A percentile compares a stretch with the other conserved stretches of the same genome.
phyloP scores from a whole-genome alignment of 768 basidiomycete species.

The Suillus sp. region DNA sequence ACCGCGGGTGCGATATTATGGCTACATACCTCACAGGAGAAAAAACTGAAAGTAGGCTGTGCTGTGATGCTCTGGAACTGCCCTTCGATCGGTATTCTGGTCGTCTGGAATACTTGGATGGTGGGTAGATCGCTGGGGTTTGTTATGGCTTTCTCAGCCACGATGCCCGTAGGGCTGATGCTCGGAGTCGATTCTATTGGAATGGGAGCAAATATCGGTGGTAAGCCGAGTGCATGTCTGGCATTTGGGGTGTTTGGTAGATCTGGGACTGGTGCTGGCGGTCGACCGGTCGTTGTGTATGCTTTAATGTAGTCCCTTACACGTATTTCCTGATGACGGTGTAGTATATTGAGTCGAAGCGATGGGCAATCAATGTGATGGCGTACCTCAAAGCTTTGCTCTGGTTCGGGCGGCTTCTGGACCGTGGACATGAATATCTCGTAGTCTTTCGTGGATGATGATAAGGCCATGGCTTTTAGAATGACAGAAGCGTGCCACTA shows the following conservation, averaged over 20 bases:
- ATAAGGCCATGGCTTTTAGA: neutral
- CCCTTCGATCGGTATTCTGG: slow-evolving; percentile 25
- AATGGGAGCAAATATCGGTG: slow-evolving; percentile 53
- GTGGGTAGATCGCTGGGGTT: slow-evolving; percentile 22
- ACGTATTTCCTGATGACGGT: slow-evolving; percentile 50
- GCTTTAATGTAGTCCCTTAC: slow-evolving; percentile 54
- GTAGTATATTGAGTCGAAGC: neutral
- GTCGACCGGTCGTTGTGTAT: slow-evolving; percentile 46
- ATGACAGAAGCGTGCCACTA: neutral
- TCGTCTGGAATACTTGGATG: slow-evolving; percentile 31
- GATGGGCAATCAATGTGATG: neutral
- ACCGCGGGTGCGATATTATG: slow-evolving; percentile 3
- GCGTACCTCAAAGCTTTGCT: slow-evolving; percentile 33
- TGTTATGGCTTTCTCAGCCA: neutral
- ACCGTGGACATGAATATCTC: slow-evolving; percentile 4
- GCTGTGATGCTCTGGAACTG: slow-evolving; percentile 42
- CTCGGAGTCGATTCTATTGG: slow-evolving; percentile 14
- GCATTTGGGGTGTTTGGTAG: slow-evolving; percentile 46
- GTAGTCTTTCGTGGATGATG: neutral
- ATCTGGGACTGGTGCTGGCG: slow-evolving; percentile 51
- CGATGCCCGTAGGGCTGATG: slow-evolving; percentile 6
- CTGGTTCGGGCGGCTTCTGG: slow-evolving; percentile 14
- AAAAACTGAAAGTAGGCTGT: slow-evolving; percentile 37
- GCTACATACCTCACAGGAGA: slow-evolving; percentile 46
- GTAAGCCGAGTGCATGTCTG: slow-evolving; percentile 48